Evolutionary conservation across 1,139 yeast genomes (phyloP).

Genomic region (Candida mesenterica): DNA sequence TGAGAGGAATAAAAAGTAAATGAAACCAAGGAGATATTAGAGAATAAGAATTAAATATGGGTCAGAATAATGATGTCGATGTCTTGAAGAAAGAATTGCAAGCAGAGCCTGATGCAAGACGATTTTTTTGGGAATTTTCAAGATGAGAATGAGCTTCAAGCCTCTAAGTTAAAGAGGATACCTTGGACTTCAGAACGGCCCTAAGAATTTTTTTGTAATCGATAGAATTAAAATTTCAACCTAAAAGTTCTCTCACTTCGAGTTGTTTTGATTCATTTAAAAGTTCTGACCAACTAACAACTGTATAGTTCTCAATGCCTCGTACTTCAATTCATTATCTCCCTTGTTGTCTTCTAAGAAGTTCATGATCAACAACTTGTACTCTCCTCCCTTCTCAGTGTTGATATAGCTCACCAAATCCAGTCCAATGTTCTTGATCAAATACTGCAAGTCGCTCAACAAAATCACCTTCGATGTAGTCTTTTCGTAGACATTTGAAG

Average conservation of each 20-base stretch:
- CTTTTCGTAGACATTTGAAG: conserved; percentile 17
- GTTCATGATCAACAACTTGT: conserved; percentile 76
- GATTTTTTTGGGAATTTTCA: no score
- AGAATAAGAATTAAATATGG: no score
- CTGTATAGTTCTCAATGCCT: conserved; percentile 93
- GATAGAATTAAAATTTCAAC: no score
- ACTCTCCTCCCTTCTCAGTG: conserved; percentile 54
- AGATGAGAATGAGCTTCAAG: no score
- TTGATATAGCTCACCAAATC: conserved; percentile 76
- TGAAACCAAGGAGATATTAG: no score
- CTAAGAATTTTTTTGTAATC: no score
- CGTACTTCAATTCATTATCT: conserved; percentile 87
- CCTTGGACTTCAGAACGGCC: no score
- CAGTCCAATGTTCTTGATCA: conserved; percentile 43
- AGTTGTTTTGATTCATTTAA: background rate
- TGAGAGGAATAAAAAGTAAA: no score
- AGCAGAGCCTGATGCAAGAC: no score
- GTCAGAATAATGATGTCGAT: no score
- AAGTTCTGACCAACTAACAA: conserved; percentile 62
- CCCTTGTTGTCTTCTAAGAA: conserved; percentile 66
- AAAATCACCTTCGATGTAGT: conserved; percentile 37
- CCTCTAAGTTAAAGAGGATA: no score
- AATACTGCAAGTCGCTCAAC: conserved; percentile 54
- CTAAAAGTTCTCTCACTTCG: background rate
- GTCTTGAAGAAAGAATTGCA: no score